phyloP scores from a whole-genome alignment of 768 basidiomycete genomes.

The Termitomyces eurrhizus region DNA sequence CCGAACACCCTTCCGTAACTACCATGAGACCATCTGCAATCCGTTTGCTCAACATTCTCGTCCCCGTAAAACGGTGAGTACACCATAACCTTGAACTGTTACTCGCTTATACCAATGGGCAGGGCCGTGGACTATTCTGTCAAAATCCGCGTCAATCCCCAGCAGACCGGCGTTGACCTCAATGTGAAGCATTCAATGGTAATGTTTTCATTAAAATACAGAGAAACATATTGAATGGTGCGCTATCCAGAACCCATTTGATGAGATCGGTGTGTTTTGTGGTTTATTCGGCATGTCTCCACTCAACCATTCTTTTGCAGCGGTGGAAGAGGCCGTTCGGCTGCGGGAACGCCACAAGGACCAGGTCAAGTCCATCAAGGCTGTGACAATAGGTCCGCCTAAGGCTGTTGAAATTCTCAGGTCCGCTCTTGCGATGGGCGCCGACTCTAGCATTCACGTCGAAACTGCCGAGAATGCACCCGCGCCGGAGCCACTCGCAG shows the following conservation, averaged over 20 bases:
- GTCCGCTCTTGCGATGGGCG: constrained; percentile 97
- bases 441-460: constrained; percentile 89
- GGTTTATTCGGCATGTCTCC: not conserved
- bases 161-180: constrained; percentile 93
- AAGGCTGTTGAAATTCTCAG: constrained; percentile 89
- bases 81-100: not conserved
- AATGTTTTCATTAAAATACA: constrained; percentile 19
- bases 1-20: constrained; percentile 5
- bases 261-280: constrained; percentile 79
- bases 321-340: constrained; percentile 95
- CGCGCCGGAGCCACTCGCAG: constrained; percentile 83
- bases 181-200: constrained; percentile 99
- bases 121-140: constrained; percentile 97
- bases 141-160: constrained; percentile 95
- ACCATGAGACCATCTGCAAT: constrained; percentile 73
- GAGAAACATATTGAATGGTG: not conserved
- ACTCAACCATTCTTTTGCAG: constrained; percentile 33
- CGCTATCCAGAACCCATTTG: constrained; percentile 83
- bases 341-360: constrained; percentile 83
- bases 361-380: constrained; percentile 80
- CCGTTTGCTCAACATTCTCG: constrained; percentile 82
- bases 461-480: constrained; percentile 72
- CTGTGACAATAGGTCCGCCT: constrained; percentile 90
- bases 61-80: constrained; percentile 85
- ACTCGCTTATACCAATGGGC: not conserved